A percentile compares a stretch with the other conserved stretches of the same genome.
These are phyloP conservation scores for Microthlaspi erraticum DNA, from an alignment of 345 rosid species.

Conservation along the genomic window DNA sequence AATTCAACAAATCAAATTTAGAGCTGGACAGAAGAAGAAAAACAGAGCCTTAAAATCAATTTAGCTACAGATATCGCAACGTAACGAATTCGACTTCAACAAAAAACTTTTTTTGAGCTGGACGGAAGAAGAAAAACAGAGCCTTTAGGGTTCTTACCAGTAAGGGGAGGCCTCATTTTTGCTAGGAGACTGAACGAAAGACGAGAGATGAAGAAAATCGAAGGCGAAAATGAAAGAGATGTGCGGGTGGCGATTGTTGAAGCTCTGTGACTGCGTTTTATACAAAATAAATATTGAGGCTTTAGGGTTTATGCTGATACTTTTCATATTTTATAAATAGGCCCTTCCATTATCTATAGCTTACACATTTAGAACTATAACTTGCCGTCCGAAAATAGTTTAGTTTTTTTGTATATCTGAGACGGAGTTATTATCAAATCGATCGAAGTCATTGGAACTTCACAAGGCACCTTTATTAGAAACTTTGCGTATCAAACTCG, in stretches of 20 bases:
- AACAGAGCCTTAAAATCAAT: background rate
- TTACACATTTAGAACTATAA: background rate
- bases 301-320: conserved; percentile 18
- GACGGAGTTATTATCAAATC: too few species aligned
- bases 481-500: background rate
- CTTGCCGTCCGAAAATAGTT: background rate
- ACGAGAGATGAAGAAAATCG: background rate
- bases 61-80: background rate
- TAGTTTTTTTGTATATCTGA: too few species aligned
- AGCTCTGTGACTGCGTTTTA: conserved; percentile 5
- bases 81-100: background rate
- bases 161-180: conserved; percentile 36
- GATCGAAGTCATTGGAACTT: background rate
- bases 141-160: conserved; percentile 9
- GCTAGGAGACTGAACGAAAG: background rate
- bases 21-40: background rate
- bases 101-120: background rate
- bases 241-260: background rate
- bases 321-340: background rate
- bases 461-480: conserved; percentile 2
- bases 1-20: background rate
- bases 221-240: background rate
- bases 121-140: background rate
- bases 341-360: background rate
- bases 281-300: background rate